Evolutionary conservation across 1,284 basidiomycete species (phyloP), one percentile per base, ranked within the genome.

Genomic region (Wallemia ichthyophaga): DNA sequence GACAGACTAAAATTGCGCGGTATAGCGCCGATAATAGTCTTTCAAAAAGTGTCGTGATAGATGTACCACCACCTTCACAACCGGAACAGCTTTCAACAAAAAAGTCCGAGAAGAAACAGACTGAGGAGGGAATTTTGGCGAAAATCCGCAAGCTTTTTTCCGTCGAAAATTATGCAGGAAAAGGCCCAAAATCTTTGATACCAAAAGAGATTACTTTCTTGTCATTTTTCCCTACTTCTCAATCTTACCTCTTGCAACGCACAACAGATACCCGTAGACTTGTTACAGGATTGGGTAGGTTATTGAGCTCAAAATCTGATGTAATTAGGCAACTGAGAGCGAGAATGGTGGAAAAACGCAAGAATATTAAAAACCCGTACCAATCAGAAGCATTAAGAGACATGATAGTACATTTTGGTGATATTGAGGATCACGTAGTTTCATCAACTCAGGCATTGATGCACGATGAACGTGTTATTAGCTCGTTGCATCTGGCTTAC

Each of bases 381-480:
- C 28, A 21, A 60, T 37, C 60, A 53, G 58, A n/a, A 60, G 60
- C n/a, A 61, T 64, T 48, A 2, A 64, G 74, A n/a, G 82, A 84
- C 63, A 75, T 87, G 32, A 81, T 77, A 2, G 84, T 89, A 19
- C 89, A 95, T 68, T 78, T 94, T 71, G 86, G 85, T 56, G 91
- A 96, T 69, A 78, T 96, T 1, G 84, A 91, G 74, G 88, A 96
- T 71, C 91, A 96, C 69, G 88, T 95, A 63, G 70, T 91, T 27
- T 81, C 85, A 1, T 74, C 95, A 63, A 83, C 91, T 65, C 81
- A 84, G 64, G 79, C 85, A 1, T 75, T 96, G 58, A 76, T 74
- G n/a, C 83, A 92, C 68, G 86, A 85, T 70, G 89, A 95, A 67
- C 82, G 81, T 33, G 81, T 88, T 69, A 74, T 96, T 25, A 81